Evolutionary conservation across 2,329 filamentous ascomycete genomes (phyloP).

Genomic region (Rhytidhysteron rufulum): DNA sequence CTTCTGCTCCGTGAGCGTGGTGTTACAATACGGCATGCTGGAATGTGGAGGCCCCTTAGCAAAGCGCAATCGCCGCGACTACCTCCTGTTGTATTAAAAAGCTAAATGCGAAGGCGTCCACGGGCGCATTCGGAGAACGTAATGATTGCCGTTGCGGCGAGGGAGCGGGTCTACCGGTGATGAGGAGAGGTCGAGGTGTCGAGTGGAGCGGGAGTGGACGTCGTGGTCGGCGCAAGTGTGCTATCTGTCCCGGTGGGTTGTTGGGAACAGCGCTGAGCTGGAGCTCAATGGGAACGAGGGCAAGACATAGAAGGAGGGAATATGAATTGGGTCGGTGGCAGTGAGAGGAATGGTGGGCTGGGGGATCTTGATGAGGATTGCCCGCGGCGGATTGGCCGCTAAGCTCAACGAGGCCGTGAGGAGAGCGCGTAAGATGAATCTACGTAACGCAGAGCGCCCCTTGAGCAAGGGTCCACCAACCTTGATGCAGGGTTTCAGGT

Average conservation of each 20-base stretch:
- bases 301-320: too few relatives aligned
- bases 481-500: too few relatives aligned
- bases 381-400: too few relatives aligned
- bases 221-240: neutral
- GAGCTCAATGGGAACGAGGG: neutral
- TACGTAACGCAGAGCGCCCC: neutral
- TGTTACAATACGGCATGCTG: conserved; percentile 41
- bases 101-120: too few relatives aligned
- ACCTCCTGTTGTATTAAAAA: too few relatives aligned
- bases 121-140: neutral
- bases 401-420: neutral
- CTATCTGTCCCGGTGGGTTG: neutral
- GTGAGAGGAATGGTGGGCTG: too few relatives aligned
- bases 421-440: neutral
- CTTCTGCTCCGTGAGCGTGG: conserved; percentile 44
- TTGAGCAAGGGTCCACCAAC: too few relatives aligned
- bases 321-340: too few relatives aligned
- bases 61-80: conserved; percentile 1
- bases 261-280: neutral
- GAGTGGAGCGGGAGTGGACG: neutral
- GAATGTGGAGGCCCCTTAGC: neutral
- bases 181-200: neutral
- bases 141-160: too few relatives aligned
- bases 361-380: too few relatives aligned
- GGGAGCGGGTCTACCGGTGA: neutral